A percentile compares a stretch with the other conserved stretches of the same genome.
phyloP scores from a whole-genome alignment of 2,329 filamentous ascomycete genomes.

The Sclerotinia subarctica region DNA sequence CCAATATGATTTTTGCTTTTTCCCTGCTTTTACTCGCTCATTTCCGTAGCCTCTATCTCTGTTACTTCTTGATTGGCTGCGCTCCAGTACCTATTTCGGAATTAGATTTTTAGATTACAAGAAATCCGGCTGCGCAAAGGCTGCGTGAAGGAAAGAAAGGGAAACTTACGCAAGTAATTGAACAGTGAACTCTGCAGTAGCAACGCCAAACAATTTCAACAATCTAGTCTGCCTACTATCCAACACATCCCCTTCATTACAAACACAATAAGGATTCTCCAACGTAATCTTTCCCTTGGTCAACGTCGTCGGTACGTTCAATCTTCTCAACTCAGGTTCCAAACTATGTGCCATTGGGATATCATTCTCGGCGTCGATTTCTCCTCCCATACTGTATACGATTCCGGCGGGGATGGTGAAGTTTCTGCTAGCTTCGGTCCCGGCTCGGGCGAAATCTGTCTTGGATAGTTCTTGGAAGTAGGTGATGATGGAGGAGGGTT shows the following conservation, averaged over 20 bases:
- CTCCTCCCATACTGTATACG: slow-evolving; percentile 76
- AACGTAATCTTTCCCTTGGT: slow-evolving; percentile 84
- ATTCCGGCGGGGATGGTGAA: slow-evolving; percentile 82
- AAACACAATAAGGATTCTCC: slow-evolving; percentile 54
- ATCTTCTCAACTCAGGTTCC: slow-evolving; percentile 84
- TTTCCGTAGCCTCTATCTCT: slow-evolving; percentile 49
- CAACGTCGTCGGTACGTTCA: slow-evolving; percentile 86
- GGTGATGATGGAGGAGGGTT: slow-evolving; percentile 60
- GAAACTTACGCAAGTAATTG: slow-evolving; percentile 66
- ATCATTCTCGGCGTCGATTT: slow-evolving; percentile 76
- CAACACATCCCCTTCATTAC: slow-evolving; percentile 77
- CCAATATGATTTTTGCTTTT: slow-evolving; percentile 23
- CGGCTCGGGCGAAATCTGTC: slow-evolving; percentile 88
- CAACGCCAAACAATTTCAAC: slow-evolving; percentile 89
- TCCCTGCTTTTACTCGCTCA: slow-evolving; percentile 37
- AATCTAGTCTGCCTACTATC: slow-evolving; percentile 91
- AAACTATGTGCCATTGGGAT: slow-evolving; percentile 82
- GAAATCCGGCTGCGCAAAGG: too few relatives aligned
- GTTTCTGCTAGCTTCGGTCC: slow-evolving; percentile 67
- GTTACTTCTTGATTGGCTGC: slow-evolving; percentile 58
- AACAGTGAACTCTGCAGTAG: slow-evolving; percentile 86
- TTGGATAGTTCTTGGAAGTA: slow-evolving; percentile 73
- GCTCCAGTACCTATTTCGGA: slow-evolving; percentile 55
- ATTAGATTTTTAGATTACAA: slow-evolving; percentile 23
- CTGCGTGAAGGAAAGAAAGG: neutral